phyloP scores from a whole-genome alignment of 129 eudicot genomes.

The Heracleum sosnowskyi region DNA sequence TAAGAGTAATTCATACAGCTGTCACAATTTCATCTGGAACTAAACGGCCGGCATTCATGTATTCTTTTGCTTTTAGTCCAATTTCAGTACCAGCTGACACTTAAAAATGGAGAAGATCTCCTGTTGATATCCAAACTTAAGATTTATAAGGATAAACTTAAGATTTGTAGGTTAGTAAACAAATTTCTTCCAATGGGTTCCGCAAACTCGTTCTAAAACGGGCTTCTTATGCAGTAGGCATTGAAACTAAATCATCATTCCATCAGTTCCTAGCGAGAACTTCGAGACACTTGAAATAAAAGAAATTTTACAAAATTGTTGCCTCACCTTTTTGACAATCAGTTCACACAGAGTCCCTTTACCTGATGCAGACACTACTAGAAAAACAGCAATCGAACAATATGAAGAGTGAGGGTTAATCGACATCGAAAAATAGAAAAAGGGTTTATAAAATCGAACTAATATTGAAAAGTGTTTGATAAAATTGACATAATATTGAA shows the following conservation, averaged over 20 bases:
- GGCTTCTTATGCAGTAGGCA: no score
- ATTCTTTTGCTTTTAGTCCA: conserved; percentile 91
- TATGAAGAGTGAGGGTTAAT: no score
- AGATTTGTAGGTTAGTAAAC: background rate
- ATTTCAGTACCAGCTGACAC: conserved; percentile 95
- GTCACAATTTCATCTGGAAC: conserved; percentile 96
- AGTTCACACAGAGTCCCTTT: conserved; percentile 95
- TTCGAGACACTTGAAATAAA: background rate
- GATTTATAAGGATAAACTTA: conserved; percentile 4
- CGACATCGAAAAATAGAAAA: no score
- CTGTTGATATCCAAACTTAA: conserved; percentile 96
- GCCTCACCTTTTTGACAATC: conserved; percentile 64
- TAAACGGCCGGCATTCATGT: conserved; percentile 78
- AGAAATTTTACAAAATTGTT: background rate
- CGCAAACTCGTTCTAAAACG: no score
- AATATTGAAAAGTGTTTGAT: no score
- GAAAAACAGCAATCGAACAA: no score
- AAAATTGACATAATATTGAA: no score
- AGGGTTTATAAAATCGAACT: no score
- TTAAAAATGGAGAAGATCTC: conserved; percentile 92
- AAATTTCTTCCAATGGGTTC: background rate
- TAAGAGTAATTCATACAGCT: no score
- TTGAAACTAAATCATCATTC: no score
- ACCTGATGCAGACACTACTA: conserved; percentile 95
- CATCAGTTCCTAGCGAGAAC: background rate